Conservation (phyloP, 2,329 filamentous ascomycete genomes). For the Fusarium lateritium region DNA sequence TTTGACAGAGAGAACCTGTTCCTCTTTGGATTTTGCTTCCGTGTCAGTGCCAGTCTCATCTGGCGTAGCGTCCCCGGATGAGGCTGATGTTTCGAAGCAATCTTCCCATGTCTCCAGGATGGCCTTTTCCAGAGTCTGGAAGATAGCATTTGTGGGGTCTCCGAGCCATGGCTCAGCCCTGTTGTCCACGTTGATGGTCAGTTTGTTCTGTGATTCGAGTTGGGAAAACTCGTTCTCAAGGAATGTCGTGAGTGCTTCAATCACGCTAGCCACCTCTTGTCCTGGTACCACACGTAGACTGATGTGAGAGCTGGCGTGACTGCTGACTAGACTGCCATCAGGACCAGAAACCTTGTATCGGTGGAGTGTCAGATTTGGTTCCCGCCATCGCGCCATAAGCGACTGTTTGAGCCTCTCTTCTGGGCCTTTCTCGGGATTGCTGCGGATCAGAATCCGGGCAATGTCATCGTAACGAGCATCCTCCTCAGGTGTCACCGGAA, state of each 20-base stretch:
- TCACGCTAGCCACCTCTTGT: constrained; percentile 86
- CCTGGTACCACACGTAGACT: constrained; percentile 94
- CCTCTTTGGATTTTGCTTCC: constrained; percentile 35
- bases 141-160: constrained; percentile 91
- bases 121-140: constrained; percentile 87
- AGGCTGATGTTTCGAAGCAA: constrained; percentile 54
- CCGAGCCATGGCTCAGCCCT: constrained; percentile 97
- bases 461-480: constrained; percentile 88
- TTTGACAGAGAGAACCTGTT: constrained; percentile 41
- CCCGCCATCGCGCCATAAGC: constrained; percentile 94
- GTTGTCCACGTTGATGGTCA: constrained; percentile 90
- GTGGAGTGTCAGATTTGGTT: constrained; percentile 95
- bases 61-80: constrained; percentile 30
- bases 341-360: constrained; percentile 93
- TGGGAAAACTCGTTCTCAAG: constrained; percentile 78
- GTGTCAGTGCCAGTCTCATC: constrained; percentile 5
- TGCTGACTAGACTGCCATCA: constrained; percentile 92
- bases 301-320: constrained; percentile 88
- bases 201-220: constrained; percentile 84
- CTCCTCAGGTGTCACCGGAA: constrained; percentile 81
- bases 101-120: constrained; percentile 88
- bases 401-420: constrained; percentile 83
- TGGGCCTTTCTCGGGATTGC: constrained; percentile 73
- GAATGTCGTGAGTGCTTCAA: constrained; percentile 75
- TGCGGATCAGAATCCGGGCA: constrained; percentile 79